Base-by-base conservation (phyloP, 495 filamentous ascomycete genomes). In the Xylaria scruposa region DNA sequence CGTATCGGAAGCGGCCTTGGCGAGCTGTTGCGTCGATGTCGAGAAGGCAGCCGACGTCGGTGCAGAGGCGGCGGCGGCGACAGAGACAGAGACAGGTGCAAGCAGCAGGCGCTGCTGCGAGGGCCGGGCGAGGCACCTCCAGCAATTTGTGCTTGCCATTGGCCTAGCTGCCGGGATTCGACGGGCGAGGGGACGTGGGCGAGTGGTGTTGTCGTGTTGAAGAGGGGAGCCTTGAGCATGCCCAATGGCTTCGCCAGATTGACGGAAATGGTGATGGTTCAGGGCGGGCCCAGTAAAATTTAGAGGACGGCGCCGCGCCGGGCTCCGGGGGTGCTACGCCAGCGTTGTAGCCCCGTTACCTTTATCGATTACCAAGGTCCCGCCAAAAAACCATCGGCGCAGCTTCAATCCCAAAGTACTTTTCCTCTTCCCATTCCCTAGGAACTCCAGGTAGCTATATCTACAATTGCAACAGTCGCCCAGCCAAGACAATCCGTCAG, bases 111-210 rank as follows among this genome's bases (percentile, higher is more conserved):
- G 75, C 68, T 71, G 74, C 58, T 71, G 74, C 58, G 87, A 84
- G 81, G 86, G 82, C 83, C 86, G 79, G 74, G 86, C 83, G 71
- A 93, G 86, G 81, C 90, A 92, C 82, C 89, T 85, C 86, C 89
- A 89, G 84, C 91, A 91, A 73, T 85, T 88, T 64, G 88, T 81
- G 72, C 89, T 90, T 79, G 88, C 89, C 92, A 93, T 93, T 78
- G 78, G 63, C 78, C 74, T 71, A 59, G 76, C 64, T 51, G 53
- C 68, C 68, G 68, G 76, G 78, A 77, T 73, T 81, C 36, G 38
- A 46, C 33, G 29, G 81, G 80, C 77, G 77, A 58, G 76, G 77
- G 77, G 77, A 81, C 83, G 78, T 21, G 46, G 6, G 29, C 3
- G 29, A n/a, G 33, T 38, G 12, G 29, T 38, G 80, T 72, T 75